Evolutionary conservation across 768 basidiomycete genomes (phyloP).

Genomic region (Tubosaeta sp.): DNA sequence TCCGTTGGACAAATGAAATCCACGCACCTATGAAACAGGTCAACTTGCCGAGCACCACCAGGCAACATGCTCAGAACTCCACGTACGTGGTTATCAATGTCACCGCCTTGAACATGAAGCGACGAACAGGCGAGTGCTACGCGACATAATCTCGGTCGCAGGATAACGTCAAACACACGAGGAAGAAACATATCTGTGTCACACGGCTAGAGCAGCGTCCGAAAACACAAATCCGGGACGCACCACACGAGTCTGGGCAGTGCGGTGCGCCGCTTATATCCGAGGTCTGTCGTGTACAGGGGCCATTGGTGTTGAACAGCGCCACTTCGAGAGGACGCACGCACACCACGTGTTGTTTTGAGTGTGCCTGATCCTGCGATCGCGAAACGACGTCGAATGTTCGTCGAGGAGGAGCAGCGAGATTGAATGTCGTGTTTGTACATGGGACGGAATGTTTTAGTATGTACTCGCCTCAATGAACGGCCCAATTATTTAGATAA

Average conservation of each 20-base stretch:
- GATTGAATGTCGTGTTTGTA: conserved; percentile 12
- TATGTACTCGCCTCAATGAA: background rate
- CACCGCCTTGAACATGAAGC: too few relatives aligned
- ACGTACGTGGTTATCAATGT: too few relatives aligned
- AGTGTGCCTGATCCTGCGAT: conserved; percentile 18
- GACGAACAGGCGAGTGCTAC: too few relatives aligned
- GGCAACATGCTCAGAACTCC: background rate
- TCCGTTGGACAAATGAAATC: background rate
- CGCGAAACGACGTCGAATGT: background rate
- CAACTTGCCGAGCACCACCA: background rate
- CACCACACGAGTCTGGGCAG: too few relatives aligned
- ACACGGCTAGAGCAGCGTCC: too few relatives aligned
- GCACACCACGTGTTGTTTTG: conserved; percentile 37
- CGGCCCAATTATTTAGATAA: background rate
- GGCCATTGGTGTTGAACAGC: too few relatives aligned
- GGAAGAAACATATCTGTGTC: too few relatives aligned
- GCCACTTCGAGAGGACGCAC: too few relatives aligned
- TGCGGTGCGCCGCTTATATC: too few relatives aligned
- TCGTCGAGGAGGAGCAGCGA: background rate
- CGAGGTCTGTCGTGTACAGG: too few relatives aligned
- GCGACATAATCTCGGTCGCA: too few relatives aligned
- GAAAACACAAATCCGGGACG: too few relatives aligned
- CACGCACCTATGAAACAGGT: background rate
- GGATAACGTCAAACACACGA: background rate
- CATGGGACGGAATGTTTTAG: conserved; percentile 3